phyloP scores from a whole-genome alignment of 2,329 filamentous ascomycete genomes.

The Huntiella savannae region DNA sequence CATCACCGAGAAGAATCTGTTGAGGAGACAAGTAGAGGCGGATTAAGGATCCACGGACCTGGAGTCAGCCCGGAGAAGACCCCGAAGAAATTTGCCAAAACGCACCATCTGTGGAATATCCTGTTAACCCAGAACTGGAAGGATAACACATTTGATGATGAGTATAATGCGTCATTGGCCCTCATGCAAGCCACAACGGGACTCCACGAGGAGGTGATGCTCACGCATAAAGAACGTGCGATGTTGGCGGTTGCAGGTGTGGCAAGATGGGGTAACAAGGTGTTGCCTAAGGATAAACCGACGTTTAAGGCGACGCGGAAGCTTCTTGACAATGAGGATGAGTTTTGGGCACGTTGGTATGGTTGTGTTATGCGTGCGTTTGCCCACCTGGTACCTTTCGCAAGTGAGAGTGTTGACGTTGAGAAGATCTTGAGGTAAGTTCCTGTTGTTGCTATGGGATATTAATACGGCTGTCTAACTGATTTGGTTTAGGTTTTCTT shows the following conservation, averaged over 20 bases:
- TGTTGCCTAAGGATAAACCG: conserved; percentile 28
- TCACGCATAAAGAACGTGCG: conserved; percentile 54
- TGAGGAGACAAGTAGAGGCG: too few species aligned
- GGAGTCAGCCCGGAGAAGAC: too few species aligned
- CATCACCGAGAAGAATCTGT: conserved; percentile 6
- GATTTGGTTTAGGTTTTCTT: neutral
- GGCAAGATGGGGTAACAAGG: conserved; percentile 51
- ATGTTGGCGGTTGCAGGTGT: conserved; percentile 53
- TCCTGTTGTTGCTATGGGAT: too few species aligned
- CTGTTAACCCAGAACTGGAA: conserved; percentile 33
- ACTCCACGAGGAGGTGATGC: conserved; percentile 47
- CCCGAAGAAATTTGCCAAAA: too few species aligned
- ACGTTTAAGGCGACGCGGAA: conserved; percentile 25
- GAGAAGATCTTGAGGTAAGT: too few species aligned
- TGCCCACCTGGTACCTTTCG: conserved; percentile 22
- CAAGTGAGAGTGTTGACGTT: too few species aligned
- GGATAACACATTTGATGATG: conserved; percentile 27
- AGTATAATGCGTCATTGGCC: conserved; percentile 44
- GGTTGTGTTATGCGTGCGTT: conserved; percentile 28
- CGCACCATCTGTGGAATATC: too few species aligned
- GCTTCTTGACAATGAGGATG: conserved; percentile 21
- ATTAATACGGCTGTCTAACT: neutral
- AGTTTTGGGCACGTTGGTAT: conserved; percentile 33
- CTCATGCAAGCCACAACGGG: conserved; percentile 56
- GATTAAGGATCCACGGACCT: too few species aligned